phyloP scores from a whole-genome alignment of 1,284 basidiomycete species.

The Sanghuangporus baumii region DNA sequence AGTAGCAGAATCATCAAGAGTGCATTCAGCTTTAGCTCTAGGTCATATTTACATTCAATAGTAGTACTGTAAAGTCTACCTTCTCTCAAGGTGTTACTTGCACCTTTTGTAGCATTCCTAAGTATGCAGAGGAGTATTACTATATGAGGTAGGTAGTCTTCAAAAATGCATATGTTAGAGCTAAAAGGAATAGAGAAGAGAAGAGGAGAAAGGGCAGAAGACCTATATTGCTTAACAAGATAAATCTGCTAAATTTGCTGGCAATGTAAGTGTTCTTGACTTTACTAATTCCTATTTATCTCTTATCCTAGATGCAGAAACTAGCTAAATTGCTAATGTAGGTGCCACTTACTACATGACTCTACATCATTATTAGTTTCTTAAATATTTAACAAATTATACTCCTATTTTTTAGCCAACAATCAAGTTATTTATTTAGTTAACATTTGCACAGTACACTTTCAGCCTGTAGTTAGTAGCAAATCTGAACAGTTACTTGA shows the following conservation, averaged over 20 bases:
- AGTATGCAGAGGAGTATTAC: too few species aligned
- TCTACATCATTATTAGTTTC: neutral
- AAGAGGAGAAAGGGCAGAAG: neutral
- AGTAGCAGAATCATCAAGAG: neutral
- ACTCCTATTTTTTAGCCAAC: neutral
- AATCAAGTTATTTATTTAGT: neutral
- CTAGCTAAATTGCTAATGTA: neutral
- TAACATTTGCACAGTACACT: neutral
- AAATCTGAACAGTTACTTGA: slow-evolving; percentile 21
- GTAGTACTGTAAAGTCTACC: too few species aligned
- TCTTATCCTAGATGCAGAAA: neutral
- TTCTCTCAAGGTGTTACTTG: too few species aligned
- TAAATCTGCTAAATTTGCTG: too few species aligned
- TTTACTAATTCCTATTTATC: slow-evolving; percentile 14
- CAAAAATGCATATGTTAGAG: too few species aligned
- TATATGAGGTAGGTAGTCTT: too few species aligned
- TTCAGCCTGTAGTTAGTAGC: slow-evolving; percentile 16
- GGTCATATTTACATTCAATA: too few species aligned
- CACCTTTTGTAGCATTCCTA: too few species aligned
- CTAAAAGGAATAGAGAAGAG: neutral
- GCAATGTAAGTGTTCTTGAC: neutral
- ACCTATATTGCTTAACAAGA: too few species aligned
- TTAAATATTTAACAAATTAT: neutral
- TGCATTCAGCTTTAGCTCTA: neutral
- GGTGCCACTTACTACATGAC: neutral